Conservation (phyloP, 1,284 basidiomycete species). For the Wallemia hederae region DNA sequence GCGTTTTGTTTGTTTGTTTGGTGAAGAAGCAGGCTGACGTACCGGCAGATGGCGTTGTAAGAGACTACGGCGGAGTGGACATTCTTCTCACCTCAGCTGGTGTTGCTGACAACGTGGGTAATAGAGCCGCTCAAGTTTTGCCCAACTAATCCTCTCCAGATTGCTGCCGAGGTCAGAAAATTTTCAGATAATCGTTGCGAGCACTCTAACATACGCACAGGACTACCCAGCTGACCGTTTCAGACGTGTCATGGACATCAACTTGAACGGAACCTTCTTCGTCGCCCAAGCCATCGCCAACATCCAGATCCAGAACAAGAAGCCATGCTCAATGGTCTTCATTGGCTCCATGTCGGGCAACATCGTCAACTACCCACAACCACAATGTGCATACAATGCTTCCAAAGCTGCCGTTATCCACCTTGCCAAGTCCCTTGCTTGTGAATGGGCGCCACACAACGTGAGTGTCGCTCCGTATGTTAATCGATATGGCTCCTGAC, state of each 20-base stretch:
- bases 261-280: neutral
- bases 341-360: slow-evolving; percentile 24
- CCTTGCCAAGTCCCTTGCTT: slow-evolving; percentile 27
- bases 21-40: too few relatives aligned
- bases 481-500: too few relatives aligned
- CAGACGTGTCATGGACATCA: neutral
- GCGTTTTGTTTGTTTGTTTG: neutral
- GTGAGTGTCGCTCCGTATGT: too few relatives aligned
- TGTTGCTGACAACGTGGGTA: neutral
- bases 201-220: neutral
- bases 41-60: neutral
- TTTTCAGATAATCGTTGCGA: too few relatives aligned
- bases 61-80: neutral
- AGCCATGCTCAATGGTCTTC: slow-evolving; percentile 20
- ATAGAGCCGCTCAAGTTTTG: neutral
- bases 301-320: neutral
- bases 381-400: slow-evolving; percentile 25
- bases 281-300: neutral
- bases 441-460: slow-evolving; percentile 26
- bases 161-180: neutral
- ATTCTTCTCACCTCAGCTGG: neutral
- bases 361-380: slow-evolving; percentile 18
- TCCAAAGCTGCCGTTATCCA: slow-evolving; percentile 24
- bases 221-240: slow-evolving; percentile 1
- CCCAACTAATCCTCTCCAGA: neutral